Conservation (phyloP, 345 rosid species). For the Euphorbia pulcherrima region DNA sequence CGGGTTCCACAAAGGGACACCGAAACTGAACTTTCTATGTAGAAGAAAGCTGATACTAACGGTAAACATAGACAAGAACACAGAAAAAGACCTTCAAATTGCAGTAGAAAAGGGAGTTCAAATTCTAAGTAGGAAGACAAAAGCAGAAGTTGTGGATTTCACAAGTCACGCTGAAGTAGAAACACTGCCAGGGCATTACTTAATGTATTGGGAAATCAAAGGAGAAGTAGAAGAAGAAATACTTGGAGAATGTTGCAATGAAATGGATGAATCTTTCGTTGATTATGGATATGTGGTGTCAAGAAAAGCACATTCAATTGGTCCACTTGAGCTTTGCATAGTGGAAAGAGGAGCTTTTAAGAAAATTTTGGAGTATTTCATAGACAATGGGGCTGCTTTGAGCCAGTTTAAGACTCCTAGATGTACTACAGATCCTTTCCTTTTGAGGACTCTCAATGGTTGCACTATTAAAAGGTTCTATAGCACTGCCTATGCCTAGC, state of each 20-base stretch:
- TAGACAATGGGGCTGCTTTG: constrained; percentile 71
- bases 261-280: constrained; percentile 72
- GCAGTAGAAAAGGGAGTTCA: constrained; percentile 66
- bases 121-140: constrained; percentile 41
- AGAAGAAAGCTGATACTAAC: constrained; percentile 76
- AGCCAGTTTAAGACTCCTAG: constrained; percentile 96
- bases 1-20: constrained; percentile 69
- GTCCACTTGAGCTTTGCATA: constrained; percentile 74
- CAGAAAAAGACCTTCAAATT: constrained; percentile 81
- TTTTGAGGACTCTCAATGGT: constrained; percentile 58
- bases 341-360: constrained; percentile 72
- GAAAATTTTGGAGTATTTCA: constrained; percentile 66
- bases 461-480: constrained; percentile 50
- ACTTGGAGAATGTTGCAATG: constrained; percentile 59
- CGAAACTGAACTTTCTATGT: constrained; percentile 81
- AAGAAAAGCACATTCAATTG: constrained; percentile 66
- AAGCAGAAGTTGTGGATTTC: constrained; percentile 75
- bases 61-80: constrained; percentile 91
- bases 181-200: constrained; percentile 71
- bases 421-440: constrained; percentile 61
- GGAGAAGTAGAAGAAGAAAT: constrained; percentile 69
- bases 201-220: constrained; percentile 84
- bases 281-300: constrained; percentile 86
- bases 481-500: constrained; percentile 56
- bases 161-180: constrained; percentile 71